These are phyloP conservation scores for Fusarium graminum DNA, from an alignment of 2,329 filamentous ascomycete species.

Conservation along the genomic window DNA sequence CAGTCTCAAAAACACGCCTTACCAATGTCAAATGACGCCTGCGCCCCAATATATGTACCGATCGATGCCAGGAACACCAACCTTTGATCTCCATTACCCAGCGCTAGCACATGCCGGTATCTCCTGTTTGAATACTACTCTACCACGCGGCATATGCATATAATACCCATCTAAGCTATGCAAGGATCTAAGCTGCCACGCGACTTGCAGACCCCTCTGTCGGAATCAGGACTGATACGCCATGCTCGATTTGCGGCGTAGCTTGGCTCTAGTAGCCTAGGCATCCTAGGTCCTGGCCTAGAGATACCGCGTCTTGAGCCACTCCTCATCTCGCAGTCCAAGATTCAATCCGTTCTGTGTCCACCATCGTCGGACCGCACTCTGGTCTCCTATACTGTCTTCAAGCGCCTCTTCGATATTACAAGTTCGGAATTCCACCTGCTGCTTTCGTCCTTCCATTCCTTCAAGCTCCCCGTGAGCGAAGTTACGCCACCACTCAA, in stretches of 20 bases:
- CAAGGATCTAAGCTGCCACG: conserved; percentile 12
- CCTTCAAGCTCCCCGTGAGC: conserved; percentile 67
- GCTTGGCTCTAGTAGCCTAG: neutral
- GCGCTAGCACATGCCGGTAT: conserved; percentile 21
- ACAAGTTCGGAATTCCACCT: conserved; percentile 93
- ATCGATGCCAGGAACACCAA: conserved; percentile 33
- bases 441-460: conserved; percentile 69
- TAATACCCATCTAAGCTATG: conserved; percentile 17
- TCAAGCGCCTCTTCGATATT: conserved; percentile 96
- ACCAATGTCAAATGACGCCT: conserved; percentile 35
- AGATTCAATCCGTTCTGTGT: conserved; percentile 84
- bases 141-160: conserved; percentile 25
- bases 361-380: conserved; percentile 87
- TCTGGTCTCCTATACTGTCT: conserved; percentile 82
- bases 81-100: conserved; percentile 36
- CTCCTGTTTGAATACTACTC: conserved; percentile 27
- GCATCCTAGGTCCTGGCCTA: conserved; percentile 50
- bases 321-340: conserved; percentile 85
- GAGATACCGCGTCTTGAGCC: conserved; percentile 85
- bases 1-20: conserved; percentile 35
- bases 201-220: conserved; percentile 15
- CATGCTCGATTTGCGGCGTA: conserved; percentile 11
- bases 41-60: conserved; percentile 33
- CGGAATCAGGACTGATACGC: conserved; percentile 24
- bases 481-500: conserved; percentile 92